Evolutionary conservation across 768 basidiomycete genomes (phyloP).

Genomic region (Boletus rufocinnamomeus): DNA sequence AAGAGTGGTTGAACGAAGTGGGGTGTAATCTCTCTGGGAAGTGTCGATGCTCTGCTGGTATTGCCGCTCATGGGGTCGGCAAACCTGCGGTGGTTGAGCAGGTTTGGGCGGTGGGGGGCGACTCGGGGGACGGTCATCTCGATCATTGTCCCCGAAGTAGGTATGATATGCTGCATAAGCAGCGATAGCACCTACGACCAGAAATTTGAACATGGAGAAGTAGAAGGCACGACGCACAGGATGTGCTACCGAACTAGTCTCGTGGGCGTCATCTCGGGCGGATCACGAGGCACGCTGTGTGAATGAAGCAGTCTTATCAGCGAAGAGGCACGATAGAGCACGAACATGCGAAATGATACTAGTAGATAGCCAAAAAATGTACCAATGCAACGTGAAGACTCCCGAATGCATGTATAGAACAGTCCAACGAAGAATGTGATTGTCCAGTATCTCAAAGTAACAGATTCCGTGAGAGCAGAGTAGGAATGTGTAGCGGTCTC

Average conservation of each 20-base stretch:
- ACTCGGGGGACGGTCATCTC: constrained; percentile 3
- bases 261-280: not conserved
- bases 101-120: not conserved
- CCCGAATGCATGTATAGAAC: constrained; percentile 18
- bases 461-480: constrained; percentile 8
- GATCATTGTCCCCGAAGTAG: constrained; percentile 8
- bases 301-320: not conserved
- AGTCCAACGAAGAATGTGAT: constrained; percentile 4
- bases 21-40: not conserved
- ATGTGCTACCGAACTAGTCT: not conserved
- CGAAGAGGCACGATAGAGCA: not conserved
- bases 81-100: not conserved
- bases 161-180: constrained; percentile 16
- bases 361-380: constrained; percentile 6
- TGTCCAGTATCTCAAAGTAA: constrained; percentile 14
- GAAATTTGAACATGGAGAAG: constrained; percentile 15
- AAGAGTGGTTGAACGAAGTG: no score
- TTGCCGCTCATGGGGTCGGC: no score
- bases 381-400: not conserved
- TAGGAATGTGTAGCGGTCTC: not conserved
- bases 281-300: not conserved
- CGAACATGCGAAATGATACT: constrained; percentile 5
- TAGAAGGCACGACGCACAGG: not conserved
- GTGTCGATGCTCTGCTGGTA: not conserved
- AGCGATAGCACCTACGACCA: constrained; percentile 12